Conservation (phyloP, 1,284 basidiomycete genomes). For the Microbotryum intermedium region DNA sequence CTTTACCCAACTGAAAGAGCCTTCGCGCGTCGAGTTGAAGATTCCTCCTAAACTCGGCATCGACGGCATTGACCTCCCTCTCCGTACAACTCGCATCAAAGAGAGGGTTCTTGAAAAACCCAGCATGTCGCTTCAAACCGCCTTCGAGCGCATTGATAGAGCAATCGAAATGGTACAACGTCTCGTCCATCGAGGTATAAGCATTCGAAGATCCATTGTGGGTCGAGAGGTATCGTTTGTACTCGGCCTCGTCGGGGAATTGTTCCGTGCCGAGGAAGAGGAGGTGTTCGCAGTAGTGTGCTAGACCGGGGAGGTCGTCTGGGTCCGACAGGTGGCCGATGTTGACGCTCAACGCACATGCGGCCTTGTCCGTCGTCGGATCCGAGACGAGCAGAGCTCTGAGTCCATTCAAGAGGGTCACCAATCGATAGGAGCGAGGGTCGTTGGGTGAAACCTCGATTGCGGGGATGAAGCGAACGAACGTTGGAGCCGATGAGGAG, state of each 20-base stretch:
- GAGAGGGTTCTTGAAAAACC: constrained; percentile 87
- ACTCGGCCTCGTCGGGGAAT: constrained; percentile 84
- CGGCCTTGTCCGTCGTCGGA: constrained; percentile 81
- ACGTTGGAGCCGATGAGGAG: no score
- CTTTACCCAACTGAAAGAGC: constrained; percentile 88
- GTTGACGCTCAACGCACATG: constrained; percentile 87
- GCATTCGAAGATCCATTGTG: constrained; percentile 88
- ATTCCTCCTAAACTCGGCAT: constrained; percentile 98
- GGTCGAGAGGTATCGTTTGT: constrained; percentile 75
- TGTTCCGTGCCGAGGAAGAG: constrained; percentile 65
- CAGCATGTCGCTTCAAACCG: constrained; percentile 80
- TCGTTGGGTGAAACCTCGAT: neutral
- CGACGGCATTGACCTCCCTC: constrained; percentile 91
- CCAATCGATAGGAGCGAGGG: constrained; percentile 41
- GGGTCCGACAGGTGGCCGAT: constrained; percentile 94
- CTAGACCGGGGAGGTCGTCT: constrained; percentile 70
- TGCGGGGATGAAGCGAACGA: no score
- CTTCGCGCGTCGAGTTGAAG: constrained; percentile 65
- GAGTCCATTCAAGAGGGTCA: constrained; percentile 78
- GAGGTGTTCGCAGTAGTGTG: constrained; percentile 89
- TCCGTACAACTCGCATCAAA: constrained; percentile 80
- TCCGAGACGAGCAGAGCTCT: constrained; percentile 83
- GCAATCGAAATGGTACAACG: constrained; percentile 88
- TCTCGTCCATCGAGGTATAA: constrained; percentile 67
- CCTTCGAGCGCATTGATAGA: constrained; percentile 71